Base-by-base conservation (phyloP, 441 rosid genomes). In the Populus tomentosa region DNA sequence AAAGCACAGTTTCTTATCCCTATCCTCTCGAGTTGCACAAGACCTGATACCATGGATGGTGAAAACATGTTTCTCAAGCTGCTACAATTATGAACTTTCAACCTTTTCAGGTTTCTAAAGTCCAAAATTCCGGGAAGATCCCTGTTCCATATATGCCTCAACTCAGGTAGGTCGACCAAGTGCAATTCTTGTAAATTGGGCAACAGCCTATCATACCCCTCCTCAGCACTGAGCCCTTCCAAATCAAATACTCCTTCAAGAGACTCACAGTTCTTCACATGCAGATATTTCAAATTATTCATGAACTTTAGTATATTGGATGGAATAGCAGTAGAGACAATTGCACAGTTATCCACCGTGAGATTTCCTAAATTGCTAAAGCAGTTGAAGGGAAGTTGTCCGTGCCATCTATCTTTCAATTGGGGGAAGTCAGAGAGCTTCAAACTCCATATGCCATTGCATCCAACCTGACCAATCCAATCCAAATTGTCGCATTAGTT, bases 11-110 rank as follows among this genome's bases (percentile, higher is more conserved):
- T 28, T 6, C 10, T 18, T 28, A 82, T 24, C 6, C 5, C 36
- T 74, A 82, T 23, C 26, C 61, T 11, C 13, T 21, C 9, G 20
- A 84, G 80, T 4, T 68, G 72, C 68, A 13, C 67, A 16, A 84
- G 65, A 20, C 71, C 46, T n/a, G 20, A 73, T 40, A 28, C 75
- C 70, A 67, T 20, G 1, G 77, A 24, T 0, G 24, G 26, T 11
- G 80, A 75, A 69, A 75, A 71, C 14, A 73, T 24, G 71, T 78
- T 42, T 50, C 11, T 74, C 77, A 84, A 76, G 65, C 63, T 74
- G 69, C 68, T 26, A 26, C 80, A 80, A 2, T 78, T 81, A 7
- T 56, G 28, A 63, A 76, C 10, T 16, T 63, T 68, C 6, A 82
- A 13, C 9, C 3, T 16, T 18, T 0, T 62, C 7, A 82, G 78